These are phyloP conservation scores for Fusarium tupiense DNA, from an alignment of 2,329 filamentous ascomycete genomes.

Conservation along the genomic window DNA sequence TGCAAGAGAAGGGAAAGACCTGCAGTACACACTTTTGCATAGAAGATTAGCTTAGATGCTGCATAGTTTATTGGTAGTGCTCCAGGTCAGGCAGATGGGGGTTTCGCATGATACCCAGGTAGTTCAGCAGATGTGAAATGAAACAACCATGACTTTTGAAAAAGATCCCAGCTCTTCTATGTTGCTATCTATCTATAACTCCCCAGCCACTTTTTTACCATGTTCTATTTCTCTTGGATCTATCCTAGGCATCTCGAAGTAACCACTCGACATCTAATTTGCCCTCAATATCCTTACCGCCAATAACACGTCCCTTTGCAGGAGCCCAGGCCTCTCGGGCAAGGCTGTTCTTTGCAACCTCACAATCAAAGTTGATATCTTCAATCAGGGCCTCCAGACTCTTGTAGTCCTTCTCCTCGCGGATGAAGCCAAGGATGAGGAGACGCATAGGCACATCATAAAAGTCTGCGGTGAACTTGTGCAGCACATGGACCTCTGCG, in stretches of 20 bases:
- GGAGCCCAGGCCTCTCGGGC: constrained; percentile 69
- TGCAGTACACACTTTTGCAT: constrained; percentile 13
- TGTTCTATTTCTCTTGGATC: not conserved
- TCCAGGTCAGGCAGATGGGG: constrained; percentile 8
- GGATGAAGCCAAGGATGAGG: constrained; percentile 85
- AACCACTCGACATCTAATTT: constrained; percentile 54
- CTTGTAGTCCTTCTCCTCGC: constrained; percentile 89
- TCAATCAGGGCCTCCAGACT: constrained; percentile 83
- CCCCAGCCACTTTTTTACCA: constrained; percentile 25
- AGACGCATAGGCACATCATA: constrained; percentile 85
- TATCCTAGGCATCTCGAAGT: constrained; percentile 40
- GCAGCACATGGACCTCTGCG: constrained; percentile 91
- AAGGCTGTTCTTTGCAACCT: constrained; percentile 80
- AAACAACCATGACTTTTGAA: constrained; percentile 24
- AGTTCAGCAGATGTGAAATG: constrained; percentile 32
- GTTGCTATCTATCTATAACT: constrained; percentile 38
- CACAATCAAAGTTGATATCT: constrained; percentile 90
- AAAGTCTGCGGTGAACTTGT: constrained; percentile 81
- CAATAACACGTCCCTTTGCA: constrained; percentile 48
- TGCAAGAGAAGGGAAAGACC: not conserved
- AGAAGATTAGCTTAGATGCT: constrained; percentile 20
- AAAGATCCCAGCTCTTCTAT: constrained; percentile 27
- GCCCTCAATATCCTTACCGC: constrained; percentile 43
- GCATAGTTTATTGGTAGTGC: constrained; percentile 14
- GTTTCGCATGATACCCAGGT: constrained; percentile 39